These are phyloP conservation scores for Pichia exigua DNA, from an alignment of 805 yeast genomes.

Conservation along the genomic window DNA sequence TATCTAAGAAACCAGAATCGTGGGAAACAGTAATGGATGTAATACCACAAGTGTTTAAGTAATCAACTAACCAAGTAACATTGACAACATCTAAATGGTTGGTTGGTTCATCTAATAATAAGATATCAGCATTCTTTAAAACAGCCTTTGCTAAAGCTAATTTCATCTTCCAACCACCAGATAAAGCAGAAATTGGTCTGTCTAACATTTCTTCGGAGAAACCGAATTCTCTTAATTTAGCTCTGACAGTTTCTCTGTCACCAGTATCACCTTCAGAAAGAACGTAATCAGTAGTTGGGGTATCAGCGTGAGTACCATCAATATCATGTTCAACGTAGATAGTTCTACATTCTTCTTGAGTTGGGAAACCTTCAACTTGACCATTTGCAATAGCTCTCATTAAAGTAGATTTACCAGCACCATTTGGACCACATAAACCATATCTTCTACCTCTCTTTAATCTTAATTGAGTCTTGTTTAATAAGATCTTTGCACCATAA, in stretches of 20 bases:
- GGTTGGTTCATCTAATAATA: constrained; percentile 98
- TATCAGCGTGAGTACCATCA: constrained; percentile 96
- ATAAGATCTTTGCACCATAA: constrained; percentile 99
- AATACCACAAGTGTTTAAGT: constrained; percentile 97
- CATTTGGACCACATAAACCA: constrained; percentile 98
- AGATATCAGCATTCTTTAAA: constrained; percentile 94
- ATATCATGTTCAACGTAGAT: constrained; percentile 99
- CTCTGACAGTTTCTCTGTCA: constrained; percentile 61
- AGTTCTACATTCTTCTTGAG: constrained; percentile 98
- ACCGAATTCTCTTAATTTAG: constrained; percentile 80
- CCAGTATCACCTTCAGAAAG: constrained; percentile 51
- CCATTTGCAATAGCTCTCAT: constrained; percentile 98
- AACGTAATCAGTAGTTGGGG: constrained; percentile 90
- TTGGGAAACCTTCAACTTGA: constrained; percentile 99
- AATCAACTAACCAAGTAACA: constrained; percentile 99
- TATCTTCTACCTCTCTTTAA: constrained; percentile 98
- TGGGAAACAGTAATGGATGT: constrained; percentile 98
- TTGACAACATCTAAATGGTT: constrained; percentile 99
- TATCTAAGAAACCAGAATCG: constrained; percentile 99
- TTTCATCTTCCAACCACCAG: constrained; percentile 99
- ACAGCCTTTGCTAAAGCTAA: constrained; percentile 99
- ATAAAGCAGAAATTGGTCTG: constrained; percentile 92
- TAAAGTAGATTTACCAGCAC: constrained; percentile 97
- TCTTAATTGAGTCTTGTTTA: constrained; percentile 98
- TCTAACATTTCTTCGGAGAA: constrained; percentile 89